phyloP scores from a whole-genome alignment of 2,329 filamentous ascomycete genomes.

The Cercospora zeina region DNA sequence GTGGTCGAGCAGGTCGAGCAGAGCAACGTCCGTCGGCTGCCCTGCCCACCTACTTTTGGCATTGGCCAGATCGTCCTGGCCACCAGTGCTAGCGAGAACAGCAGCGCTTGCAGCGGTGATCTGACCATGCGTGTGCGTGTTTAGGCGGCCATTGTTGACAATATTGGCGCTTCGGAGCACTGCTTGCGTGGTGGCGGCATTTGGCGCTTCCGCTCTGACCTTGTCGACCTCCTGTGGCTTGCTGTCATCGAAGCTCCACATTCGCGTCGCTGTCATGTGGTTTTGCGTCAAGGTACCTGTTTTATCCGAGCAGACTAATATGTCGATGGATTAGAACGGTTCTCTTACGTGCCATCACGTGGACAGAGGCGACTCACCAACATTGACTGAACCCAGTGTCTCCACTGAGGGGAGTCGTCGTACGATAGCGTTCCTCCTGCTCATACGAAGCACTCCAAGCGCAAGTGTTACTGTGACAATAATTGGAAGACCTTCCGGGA shows the following conservation, averaged over 20 bases:
- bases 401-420: conserved; percentile 95
- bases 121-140: conserved; percentile 59
- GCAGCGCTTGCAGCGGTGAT: conserved; percentile 68
- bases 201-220: conserved; percentile 55
- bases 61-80: conserved; percentile 57
- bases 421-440: conserved; percentile 90
- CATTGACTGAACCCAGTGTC: conserved; percentile 95
- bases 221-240: conserved; percentile 56
- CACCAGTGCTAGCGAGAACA: conserved; percentile 80
- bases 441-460: conserved; percentile 94
- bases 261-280: conserved; percentile 95
- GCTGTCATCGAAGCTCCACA: conserved; percentile 84
- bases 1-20: conserved; percentile 86
- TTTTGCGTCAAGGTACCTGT: conserved; percentile 95
- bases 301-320: conserved; percentile 86
- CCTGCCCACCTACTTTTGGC: conserved; percentile 89
- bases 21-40: conserved; percentile 95
- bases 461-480: conserved; percentile 97
- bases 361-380: conserved; percentile 43
- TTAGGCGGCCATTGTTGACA: conserved; percentile 87
- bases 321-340: no score
- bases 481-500: conserved; percentile 93
- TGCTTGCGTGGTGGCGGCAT: conserved; percentile 72
- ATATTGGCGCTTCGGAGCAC: conserved; percentile 93
- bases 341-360: no score